A percentile compares a stretch with the other conserved stretches of the same genome.
These are phyloP conservation scores for Colletotrichum higginsianum DNA, from an alignment of 2,329 filamentous ascomycete genomes.

Conservation along the genomic window DNA sequence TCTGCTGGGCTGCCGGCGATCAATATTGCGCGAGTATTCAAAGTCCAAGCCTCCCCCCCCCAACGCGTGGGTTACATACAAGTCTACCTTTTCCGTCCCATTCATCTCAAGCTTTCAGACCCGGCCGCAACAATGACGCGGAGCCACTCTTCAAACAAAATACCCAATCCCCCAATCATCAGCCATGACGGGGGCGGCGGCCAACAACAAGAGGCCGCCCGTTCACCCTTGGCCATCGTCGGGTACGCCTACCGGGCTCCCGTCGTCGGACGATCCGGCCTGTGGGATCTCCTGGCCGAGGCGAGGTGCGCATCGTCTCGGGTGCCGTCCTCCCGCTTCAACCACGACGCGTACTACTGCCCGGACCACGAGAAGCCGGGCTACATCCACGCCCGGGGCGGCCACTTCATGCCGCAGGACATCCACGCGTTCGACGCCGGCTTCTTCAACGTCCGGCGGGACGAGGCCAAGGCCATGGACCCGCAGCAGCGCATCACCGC, in stretches of 20 bases:
- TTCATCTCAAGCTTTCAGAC: no score
- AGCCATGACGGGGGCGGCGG: no score
- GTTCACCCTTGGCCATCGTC: conserved; percentile 11
- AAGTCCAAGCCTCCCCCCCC: no score
- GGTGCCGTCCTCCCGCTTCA: conserved; percentile 43
- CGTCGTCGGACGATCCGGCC: conserved; percentile 19
- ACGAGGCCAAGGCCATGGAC: conserved; percentile 46
- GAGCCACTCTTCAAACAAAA: no score
- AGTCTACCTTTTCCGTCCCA: no score
- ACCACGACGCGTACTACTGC: conserved; percentile 44
- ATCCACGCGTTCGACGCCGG: conserved; percentile 47
- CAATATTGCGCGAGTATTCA: no score
- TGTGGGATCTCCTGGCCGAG: conserved; percentile 47
- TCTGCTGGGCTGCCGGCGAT: no score
- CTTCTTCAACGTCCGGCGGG: conserved; percentile 46
- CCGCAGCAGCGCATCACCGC: conserved; percentile 48
- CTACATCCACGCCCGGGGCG: conserved; percentile 43
- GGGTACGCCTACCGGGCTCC: conserved; percentile 14
- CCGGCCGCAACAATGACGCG: no score
- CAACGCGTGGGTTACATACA: no score
- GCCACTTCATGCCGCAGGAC: conserved; percentile 49
- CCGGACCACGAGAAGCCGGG: conserved; percentile 40
- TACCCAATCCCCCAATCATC: no score
- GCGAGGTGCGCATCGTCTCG: conserved; percentile 42
- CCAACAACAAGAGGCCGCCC: background rate